Conservation (phyloP, 2,329 filamentous ascomycete species). For the Blumeria hordei region DNA sequence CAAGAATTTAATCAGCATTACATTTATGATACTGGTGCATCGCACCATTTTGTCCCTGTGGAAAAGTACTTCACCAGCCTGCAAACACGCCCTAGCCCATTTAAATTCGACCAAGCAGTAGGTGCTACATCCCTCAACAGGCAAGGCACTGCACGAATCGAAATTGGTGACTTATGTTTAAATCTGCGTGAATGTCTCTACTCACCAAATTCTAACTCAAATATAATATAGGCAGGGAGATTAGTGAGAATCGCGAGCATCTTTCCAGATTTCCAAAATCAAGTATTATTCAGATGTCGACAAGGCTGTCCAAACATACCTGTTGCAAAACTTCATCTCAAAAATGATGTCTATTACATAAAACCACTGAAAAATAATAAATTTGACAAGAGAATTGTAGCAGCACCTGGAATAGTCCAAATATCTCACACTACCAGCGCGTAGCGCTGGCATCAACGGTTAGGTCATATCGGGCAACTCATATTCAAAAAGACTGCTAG, state of each 20-base stretch:
- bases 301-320: background rate
- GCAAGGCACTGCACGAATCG: background rate
- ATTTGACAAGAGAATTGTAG: background rate
- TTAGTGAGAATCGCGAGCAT: background rate
- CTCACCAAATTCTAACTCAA: background rate
- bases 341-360: background rate
- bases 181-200: background rate
- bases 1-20: background rate
- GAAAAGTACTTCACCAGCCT: background rate
- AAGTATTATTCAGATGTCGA: background rate
- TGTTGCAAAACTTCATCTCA: background rate
- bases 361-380: background rate
- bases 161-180: background rate
- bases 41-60: background rate
- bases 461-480: background rate
- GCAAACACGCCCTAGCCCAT: background rate
- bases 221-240: conserved; percentile 1
- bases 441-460: background rate
- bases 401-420: background rate
- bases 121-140: background rate
- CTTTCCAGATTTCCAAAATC: background rate
- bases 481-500: conserved; percentile 1
- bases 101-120: conserved; percentile 1
- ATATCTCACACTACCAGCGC: background rate
- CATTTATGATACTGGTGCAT: conserved; percentile 1